phyloP scores from a whole-genome alignment of 2,329 filamentous ascomycete species.

The Neofusicoccum laricinum region DNA sequence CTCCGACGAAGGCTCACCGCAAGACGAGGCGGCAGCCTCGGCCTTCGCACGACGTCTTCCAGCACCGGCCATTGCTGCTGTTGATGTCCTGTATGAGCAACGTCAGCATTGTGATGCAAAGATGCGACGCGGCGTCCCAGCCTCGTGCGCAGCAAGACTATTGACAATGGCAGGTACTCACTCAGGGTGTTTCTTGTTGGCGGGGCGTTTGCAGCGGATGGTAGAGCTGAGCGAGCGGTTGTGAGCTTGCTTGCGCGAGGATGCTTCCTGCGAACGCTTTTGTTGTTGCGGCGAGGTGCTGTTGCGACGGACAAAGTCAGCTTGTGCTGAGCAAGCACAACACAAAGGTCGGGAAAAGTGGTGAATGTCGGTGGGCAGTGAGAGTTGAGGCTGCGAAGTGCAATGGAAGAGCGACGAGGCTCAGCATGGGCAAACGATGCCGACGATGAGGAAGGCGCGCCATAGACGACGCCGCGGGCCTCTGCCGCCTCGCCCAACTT shows the following conservation, averaged over 20 bases:
- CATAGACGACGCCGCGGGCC: neutral
- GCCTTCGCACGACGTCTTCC: conserved; percentile 32
- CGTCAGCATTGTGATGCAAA: neutral
- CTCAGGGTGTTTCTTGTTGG: neutral
- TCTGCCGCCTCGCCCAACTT: neutral
- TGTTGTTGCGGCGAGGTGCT: neutral
- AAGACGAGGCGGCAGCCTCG: conserved; percentile 29
- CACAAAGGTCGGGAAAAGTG: too few species aligned
- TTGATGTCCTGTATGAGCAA: neutral
- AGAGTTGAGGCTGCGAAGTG: neutral
- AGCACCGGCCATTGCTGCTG: conserved; percentile 35
- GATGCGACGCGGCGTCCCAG: neutral
- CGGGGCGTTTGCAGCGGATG: neutral
- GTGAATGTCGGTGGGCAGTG: neutral
- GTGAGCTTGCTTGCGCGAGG: neutral
- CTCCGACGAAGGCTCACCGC: conserved; percentile 18
- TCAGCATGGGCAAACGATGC: neutral
- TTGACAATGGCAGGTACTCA: neutral
- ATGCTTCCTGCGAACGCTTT: neutral
- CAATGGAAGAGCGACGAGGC: neutral
- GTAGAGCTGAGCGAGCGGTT: neutral
- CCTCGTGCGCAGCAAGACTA: neutral
- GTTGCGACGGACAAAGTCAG: neutral
- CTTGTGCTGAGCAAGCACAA: conserved; percentile 29
- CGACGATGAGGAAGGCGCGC: neutral